A percentile compares a stretch with the other conserved stretches of the same genome.
These are phyloP conservation scores for Talaromyces sp. DNA, from an alignment of 2,329 filamentous ascomycete species.

Conservation along the genomic window DNA sequence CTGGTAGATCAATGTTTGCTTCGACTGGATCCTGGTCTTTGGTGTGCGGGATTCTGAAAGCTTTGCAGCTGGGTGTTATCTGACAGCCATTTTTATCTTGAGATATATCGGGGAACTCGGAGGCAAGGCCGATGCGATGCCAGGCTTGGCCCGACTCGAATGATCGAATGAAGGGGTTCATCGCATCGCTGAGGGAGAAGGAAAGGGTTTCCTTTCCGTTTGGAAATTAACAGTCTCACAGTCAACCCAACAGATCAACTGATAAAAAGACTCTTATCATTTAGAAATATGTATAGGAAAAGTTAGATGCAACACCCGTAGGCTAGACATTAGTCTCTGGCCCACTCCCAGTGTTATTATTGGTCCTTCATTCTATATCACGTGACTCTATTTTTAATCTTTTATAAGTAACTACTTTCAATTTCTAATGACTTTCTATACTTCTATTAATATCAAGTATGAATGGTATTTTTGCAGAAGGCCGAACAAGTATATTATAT, in stretches of 20 bases:
- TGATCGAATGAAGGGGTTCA: conserved; percentile 5
- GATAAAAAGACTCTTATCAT: too few relatives aligned
- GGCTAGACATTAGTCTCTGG: background rate
- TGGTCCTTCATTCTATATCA: background rate
- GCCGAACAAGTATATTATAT: too few relatives aligned
- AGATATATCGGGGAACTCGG: conserved; percentile 53
- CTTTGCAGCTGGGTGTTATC: conserved; percentile 55
- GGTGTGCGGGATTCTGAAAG: conserved; percentile 48
- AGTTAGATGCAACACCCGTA: background rate
- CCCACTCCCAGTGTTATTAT: background rate
- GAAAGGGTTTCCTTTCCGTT: too few relatives aligned
- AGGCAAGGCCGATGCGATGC: conserved; percentile 53
- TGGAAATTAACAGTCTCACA: too few relatives aligned
- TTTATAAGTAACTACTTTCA: too few relatives aligned
- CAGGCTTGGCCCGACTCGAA: conserved; percentile 37
- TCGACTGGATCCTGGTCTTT: conserved; percentile 26
- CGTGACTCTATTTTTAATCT: background rate
- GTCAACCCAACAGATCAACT: too few relatives aligned
- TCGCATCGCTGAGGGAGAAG: background rate
- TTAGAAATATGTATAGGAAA: background rate
- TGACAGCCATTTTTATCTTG: conserved; percentile 26
- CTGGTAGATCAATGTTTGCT: conserved; percentile 27
- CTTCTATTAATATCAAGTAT: too few relatives aligned
- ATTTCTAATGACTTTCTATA: too few relatives aligned
- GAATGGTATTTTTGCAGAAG: too few relatives aligned